phyloP scores from a whole-genome alignment of 306 rosid genomes.

The Crataegus laevigata region DNA sequence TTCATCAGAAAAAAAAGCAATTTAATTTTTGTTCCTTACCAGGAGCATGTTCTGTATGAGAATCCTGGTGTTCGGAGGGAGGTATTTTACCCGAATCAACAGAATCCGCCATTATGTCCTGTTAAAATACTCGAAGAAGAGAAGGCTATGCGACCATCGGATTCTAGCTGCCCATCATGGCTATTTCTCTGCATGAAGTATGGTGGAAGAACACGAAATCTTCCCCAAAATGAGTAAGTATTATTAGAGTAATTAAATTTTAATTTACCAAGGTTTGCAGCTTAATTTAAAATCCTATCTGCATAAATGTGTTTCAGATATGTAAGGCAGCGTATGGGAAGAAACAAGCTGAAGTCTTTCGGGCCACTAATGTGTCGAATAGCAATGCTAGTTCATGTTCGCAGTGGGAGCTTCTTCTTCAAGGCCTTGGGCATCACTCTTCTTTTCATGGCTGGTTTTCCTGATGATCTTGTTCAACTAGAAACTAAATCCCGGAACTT shows the following conservation, averaged over 20 bases:
- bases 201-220: conserved; percentile 91
- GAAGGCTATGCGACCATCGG: conserved; percentile 76
- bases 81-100: conserved; percentile 51
- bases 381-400: conserved; percentile 56
- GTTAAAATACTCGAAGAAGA: conserved; percentile 77
- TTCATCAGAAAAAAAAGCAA: background rate
- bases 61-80: conserved; percentile 70
- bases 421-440: conserved; percentile 84
- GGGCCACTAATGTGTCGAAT: conserved; percentile 49
- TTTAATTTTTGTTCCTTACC: background rate
- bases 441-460: conserved; percentile 91
- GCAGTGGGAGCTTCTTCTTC: conserved; percentile 91
- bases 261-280: background rate
- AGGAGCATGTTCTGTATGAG: conserved; percentile 79
- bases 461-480: conserved; percentile 62
- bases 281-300: background rate
- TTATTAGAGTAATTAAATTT: background rate
- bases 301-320: conserved; percentile 30
- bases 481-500: conserved; percentile 80
- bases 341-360: conserved; percentile 79
- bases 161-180: conserved; percentile 68
- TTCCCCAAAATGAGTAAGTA: conserved; percentile 88
- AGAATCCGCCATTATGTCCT: conserved; percentile 58
- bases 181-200: conserved; percentile 88
- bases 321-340: conserved; percentile 78